These are phyloP conservation scores for Euphorbia corollata DNA, from an alignment of 441 rosid genomes.

Conservation along the genomic window DNA sequence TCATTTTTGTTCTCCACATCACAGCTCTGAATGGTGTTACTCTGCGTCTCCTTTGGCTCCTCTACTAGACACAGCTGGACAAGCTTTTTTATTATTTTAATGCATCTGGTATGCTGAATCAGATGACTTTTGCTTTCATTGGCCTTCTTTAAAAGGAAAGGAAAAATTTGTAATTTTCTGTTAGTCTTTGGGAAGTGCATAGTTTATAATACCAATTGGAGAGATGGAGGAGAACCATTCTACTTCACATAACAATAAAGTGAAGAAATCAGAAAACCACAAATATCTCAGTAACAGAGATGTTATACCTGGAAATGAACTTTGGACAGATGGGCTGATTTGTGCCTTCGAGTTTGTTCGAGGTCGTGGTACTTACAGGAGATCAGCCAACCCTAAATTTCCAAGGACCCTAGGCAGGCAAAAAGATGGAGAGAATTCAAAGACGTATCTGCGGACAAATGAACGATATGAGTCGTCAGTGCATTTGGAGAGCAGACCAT, in stretches of 20 bases:
- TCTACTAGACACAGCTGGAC: neutral
- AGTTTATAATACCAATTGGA: neutral
- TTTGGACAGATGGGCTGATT: slow-evolving; percentile 84
- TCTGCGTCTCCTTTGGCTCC: neutral
- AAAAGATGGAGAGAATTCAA: slow-evolving; percentile 24
- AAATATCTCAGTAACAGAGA: slow-evolving; percentile 28
- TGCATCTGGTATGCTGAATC: neutral
- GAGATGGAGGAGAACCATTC: slow-evolving; percentile 22
- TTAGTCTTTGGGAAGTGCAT: neutral
- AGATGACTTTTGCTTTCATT: neutral
- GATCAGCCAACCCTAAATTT: slow-evolving; percentile 28
- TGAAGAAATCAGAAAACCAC: slow-evolving; percentile 33
- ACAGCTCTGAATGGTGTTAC: neutral
- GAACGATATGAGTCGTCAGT: slow-evolving; percentile 29
- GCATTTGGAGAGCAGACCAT: slow-evolving; percentile 21
- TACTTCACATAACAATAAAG: slow-evolving; percentile 17
- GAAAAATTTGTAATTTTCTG: neutral
- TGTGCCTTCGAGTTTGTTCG: slow-evolving; percentile 74
- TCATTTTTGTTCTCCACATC: neutral
- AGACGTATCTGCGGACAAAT: slow-evolving; percentile 24
- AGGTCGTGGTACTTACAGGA: slow-evolving; percentile 28
- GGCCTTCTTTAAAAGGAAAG: neutral
- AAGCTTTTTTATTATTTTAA: neutral
- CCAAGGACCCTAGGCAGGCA: slow-evolving; percentile 24
- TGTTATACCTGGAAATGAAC: slow-evolving; percentile 40